Evolutionary conservation across 108 stramenopile genomes (phyloP), one percentile per base, ranked within the genome.

Genomic region (Cylindrotheca closterium): DNA sequence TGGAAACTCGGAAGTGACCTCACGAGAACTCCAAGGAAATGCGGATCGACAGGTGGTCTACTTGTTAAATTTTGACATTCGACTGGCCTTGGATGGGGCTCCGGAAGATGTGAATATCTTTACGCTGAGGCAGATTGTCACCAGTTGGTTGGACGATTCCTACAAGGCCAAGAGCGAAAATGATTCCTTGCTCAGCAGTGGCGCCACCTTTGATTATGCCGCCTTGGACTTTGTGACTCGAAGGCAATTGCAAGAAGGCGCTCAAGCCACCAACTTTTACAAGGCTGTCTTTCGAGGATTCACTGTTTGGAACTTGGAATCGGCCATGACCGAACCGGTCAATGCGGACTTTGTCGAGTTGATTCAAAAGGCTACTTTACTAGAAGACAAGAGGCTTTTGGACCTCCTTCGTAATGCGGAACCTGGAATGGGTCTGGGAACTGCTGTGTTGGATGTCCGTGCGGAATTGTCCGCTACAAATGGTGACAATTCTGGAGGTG

Each of bases 121-220:
- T 24, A 60, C 66, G 19, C 22, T 81, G 27, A 65, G 51, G 0
- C 57, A 67, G 25, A 69, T 71, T 53, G 70, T 81, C 0, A 66
- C 65, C 0, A 66, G 72, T 30, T 81, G 74, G 71, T 72, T 81
- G 79, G 59, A 28, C 25, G 71, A 62, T 2, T 68, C 71, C 22
- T 76, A 75, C 50, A 17, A 24, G n/a, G 42, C 51, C 45, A 71
- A 65, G 23, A 25, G 49, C 1, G 47, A 21, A 5, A 49, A 56
- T 24, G 18, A 60, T 49, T 32, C 27, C 0, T 51, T 71, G 47
- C 17, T 59, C 0, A 51, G 51, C 58, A 65, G 56, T 55, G 27
- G 8, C 31, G 63, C 63, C 19, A 60, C 63, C 21, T 68, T 75
- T 68, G 63, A 75, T 50, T 53, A 50, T 49, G 30, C 68, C 22